Percentiles rank a stretch among this genome's conserved stretches.
Evolutionary conservation across 23 red algal genomes (phyloP).

Genomic region (Gracilaria vermiculophylla): DNA sequence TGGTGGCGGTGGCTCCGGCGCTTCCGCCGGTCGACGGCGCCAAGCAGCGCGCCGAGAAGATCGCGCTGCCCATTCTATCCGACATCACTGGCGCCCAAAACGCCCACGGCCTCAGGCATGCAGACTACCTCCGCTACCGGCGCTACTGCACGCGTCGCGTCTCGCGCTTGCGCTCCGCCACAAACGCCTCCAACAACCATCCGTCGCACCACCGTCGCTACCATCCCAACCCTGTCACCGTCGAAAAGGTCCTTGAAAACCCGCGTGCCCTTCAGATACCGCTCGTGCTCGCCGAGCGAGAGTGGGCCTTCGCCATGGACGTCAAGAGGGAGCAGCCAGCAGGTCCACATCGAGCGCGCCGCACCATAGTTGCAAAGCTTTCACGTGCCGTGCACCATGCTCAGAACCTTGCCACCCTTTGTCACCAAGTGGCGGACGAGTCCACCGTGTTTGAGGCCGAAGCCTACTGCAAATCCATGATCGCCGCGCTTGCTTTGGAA

Average conservation of each 20-base stretch:
- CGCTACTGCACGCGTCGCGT: conserved; percentile 75
- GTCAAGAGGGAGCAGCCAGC: conserved; percentile 60
- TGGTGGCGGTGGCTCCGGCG: not conserved
- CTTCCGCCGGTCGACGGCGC: not conserved
- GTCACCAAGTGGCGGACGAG: conserved; percentile 18
- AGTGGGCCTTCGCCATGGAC: conserved; percentile 89
- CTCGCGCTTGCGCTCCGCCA: conserved; percentile 46
- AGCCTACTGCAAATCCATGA: conserved; percentile 73
- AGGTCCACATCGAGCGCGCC: conserved; percentile 33
- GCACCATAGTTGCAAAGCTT: conserved; percentile 36
- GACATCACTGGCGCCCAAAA: conserved; percentile 50
- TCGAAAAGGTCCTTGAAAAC: not conserved
- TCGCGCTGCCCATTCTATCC: conserved; percentile 51
- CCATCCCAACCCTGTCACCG: conserved; percentile 7
- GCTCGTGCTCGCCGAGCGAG: conserved; percentile 79
- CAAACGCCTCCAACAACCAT: not conserved
- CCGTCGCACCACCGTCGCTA: conserved; percentile 52
- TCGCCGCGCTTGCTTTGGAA: conserved; percentile 54
- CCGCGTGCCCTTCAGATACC: conserved; percentile 64
- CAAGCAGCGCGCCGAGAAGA: not conserved
- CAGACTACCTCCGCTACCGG: conserved; percentile 86
- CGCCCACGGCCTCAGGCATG: conserved; percentile 78
- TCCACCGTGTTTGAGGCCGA: conserved; percentile 66
- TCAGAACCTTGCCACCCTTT: conserved; percentile 30
- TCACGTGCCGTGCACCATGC: conserved; percentile 60